Evolutionary conservation across 768 basidiomycete genomes (phyloP).

Genomic region (Mycena leptocephala): DNA sequence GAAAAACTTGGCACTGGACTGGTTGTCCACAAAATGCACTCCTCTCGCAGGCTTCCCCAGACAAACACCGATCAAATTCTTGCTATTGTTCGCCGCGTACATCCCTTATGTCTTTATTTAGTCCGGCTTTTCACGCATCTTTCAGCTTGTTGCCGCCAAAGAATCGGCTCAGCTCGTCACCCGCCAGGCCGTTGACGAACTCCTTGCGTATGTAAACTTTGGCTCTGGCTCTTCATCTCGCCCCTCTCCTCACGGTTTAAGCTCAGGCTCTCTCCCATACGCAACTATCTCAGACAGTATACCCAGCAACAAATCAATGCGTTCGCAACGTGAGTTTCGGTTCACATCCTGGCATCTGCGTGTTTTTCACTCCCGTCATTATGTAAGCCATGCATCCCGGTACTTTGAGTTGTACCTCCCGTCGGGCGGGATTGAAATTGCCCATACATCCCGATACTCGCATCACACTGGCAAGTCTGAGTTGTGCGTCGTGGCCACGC

Average conservation of each 20-base stretch:
- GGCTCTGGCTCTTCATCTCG: constrained; percentile 41
- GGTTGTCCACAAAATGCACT: constrained; percentile 93
- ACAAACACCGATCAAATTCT: constrained; percentile 79
- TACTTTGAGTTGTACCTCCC: constrained; percentile 93
- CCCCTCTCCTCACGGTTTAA: too few relatives aligned
- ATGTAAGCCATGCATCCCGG: constrained; percentile 84
- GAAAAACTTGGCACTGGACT: constrained; percentile 91
- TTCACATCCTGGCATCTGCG: too few relatives aligned
- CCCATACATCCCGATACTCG: constrained; percentile 90
- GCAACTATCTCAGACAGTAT: constrained; percentile 83
- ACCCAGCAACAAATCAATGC: constrained; percentile 92
- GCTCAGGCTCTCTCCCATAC: constrained; percentile 79
- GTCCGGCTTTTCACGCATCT: constrained; percentile 34
- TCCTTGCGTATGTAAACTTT: constrained; percentile 74
- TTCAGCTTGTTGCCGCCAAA: constrained; percentile 74
- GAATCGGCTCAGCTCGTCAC: constrained; percentile 70
- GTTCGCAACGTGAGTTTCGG: constrained; percentile 94
- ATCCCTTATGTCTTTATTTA: constrained; percentile 45
- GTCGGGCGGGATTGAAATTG: constrained; percentile 88
- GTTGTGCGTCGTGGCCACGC: constrained; percentile 89
- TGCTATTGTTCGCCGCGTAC: constrained; percentile 83
- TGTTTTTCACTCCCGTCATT: constrained; percentile 42
- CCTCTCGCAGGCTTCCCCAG: constrained; percentile 83
- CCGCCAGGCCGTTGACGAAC: constrained; percentile 83
- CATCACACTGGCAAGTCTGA: constrained; percentile 92